phyloP scores from a whole-genome alignment of 139 green algal species.

The Chlamydomonas incerta region DNA sequence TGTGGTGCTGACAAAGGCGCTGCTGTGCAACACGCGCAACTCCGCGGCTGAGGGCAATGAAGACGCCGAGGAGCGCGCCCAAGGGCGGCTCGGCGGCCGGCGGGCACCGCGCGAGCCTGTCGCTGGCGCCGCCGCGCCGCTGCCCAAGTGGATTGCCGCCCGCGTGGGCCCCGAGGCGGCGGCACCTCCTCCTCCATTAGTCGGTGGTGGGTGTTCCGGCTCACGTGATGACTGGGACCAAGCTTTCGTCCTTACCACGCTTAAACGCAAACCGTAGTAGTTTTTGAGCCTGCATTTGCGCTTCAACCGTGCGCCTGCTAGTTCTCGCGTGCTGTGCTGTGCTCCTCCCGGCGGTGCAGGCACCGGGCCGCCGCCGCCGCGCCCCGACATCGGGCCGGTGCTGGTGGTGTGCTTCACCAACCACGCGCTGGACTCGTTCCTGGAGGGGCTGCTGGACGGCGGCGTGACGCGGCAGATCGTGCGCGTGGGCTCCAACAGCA shows the following conservation, averaged over 20 bases:
- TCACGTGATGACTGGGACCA: no score
- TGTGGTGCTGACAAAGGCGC: slow-evolving; percentile 59
- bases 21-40: slow-evolving; percentile 70
- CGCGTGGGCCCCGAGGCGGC: neutral
- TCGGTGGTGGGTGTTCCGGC: no score
- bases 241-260: no score
- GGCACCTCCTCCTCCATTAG: no score
- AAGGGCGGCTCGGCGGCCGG: neutral
- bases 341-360: no score
- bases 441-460: slow-evolving; percentile 67
- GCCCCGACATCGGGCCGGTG: slow-evolving; percentile 61
- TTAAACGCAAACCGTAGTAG: no score
- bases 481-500: slow-evolving; percentile 58
- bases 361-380: neutral
- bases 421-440: slow-evolving; percentile 80
- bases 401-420: slow-evolving; percentile 84
- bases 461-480: slow-evolving; percentile 62
- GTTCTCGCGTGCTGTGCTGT: no score
- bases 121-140: neutral
- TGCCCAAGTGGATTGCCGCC: neutral
- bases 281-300: no score
- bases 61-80: neutral
- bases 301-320: no score
- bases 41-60: neutral
- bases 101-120: no score